Evolutionary conservation across 139 green algal species (phyloP), one percentile per base, ranked within the genome.

Genomic region (Chlamydomonas applanata): DNA sequence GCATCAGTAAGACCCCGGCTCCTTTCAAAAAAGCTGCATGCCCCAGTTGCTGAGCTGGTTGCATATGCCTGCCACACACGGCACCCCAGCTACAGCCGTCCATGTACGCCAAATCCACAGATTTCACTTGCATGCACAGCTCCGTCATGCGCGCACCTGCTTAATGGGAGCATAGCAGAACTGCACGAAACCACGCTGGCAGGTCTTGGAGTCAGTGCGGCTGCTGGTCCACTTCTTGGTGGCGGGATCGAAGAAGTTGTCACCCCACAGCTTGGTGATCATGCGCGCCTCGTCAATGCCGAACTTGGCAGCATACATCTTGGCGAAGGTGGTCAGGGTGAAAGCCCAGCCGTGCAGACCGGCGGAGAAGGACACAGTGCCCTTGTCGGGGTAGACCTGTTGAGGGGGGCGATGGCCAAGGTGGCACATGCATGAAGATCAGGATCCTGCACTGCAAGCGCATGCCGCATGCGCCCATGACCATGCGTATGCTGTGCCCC

Each of bases 261-360:
- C 92, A 69, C 95, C 94, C 93, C 94, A 66, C 32, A 66, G 53
- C 53, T 85, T 85, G 33, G 24, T 65, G 52, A 87, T 83, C 81
- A 83, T 87, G 60, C 75, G 76, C 33, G 88, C 80, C 74, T 88
- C 74, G 45, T 94, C 93, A 35, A 91, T 89, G 76, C 95, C 95
- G 77, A 99, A 98, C 93, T 98, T 98, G 83, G 92, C 86, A 57
- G 96, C 93, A 71, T 99, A 99, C 84, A 98, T 94, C 80, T 96
- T 85, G 73, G 94, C 94, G 71, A 99, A 99, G 29, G 92, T 93
- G 68, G 93, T 97, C 4, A 99, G 90, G n/a, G 96, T 99, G 93
- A 99, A 99, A n/a, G 95, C 96, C 96, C 96, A 99, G 79, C 92
- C 95, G 91, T 99, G 96, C 57, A 99, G 95, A 82, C 96, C 96